phyloP scores from a whole-genome alignment of 768 basidiomycete genomes.

The Russula abietina region DNA sequence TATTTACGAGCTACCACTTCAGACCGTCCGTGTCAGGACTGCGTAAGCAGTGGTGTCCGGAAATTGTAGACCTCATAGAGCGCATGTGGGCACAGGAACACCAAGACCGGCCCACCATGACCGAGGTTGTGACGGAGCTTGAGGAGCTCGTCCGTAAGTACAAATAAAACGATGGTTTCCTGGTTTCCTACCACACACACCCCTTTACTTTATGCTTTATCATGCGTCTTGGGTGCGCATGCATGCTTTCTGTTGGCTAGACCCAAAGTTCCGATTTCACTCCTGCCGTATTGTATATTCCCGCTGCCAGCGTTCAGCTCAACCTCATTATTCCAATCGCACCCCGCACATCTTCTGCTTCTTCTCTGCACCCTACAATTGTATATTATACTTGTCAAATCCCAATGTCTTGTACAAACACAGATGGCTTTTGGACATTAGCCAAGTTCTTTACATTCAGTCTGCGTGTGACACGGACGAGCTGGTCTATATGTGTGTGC shows the following conservation, averaged over 20 bases:
- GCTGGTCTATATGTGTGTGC: not conserved
- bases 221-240: constrained; percentile 1
- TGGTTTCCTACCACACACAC: not conserved
- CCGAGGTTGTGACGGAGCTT: constrained; percentile 79
- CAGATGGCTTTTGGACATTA: not conserved
- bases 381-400: constrained; percentile 17
- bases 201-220: constrained; percentile 9
- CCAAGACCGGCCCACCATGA: constrained; percentile 83
- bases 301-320: constrained; percentile 7
- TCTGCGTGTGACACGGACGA: not conserved
- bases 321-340: constrained; percentile 15
- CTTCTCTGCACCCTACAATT: constrained; percentile 19
- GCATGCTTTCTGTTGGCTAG: not conserved
- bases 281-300: constrained; percentile 16
- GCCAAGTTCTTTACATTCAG: not conserved
- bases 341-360: constrained; percentile 3
- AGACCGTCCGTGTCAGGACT: constrained; percentile 76
- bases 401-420: constrained; percentile 8
- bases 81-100: constrained; percentile 96
- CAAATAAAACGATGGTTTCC: constrained; percentile 16
- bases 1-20: constrained; percentile 21
- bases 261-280: constrained; percentile 4
- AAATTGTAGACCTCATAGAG: constrained; percentile 85
- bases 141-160: constrained; percentile 43
- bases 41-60: constrained; percentile 86